phyloP scores from a whole-genome alignment of 108 stramenopile species.

The Fragilaria crotonensis region DNA sequence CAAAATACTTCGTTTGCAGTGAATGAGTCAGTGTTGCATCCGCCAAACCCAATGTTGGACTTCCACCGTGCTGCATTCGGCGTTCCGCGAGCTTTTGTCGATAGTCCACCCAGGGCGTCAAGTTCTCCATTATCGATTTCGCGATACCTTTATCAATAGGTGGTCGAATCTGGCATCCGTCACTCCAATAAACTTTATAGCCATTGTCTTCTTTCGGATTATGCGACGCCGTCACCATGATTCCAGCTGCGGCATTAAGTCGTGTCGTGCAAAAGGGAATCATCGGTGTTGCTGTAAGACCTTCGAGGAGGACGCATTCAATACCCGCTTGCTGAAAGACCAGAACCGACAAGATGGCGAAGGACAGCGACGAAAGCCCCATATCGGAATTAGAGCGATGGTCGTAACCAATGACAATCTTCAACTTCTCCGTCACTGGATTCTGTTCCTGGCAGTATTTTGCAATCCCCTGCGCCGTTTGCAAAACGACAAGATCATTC shows the following conservation, averaged over 20 bases:
- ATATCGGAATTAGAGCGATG: constrained; percentile 62
- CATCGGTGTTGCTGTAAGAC: constrained; percentile 84
- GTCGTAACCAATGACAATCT: constrained; percentile 89
- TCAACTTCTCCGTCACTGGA: constrained; percentile 10
- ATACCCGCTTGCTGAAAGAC: constrained; percentile 78
- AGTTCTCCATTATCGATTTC: constrained; percentile 64
- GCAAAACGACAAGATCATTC: constrained; percentile 93
- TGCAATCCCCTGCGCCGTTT: constrained; percentile 84
- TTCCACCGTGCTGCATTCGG: constrained; percentile 12
- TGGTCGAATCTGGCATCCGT: constrained; percentile 93
- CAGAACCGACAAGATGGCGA: constrained; percentile 82
- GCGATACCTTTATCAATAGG: constrained; percentile 89
- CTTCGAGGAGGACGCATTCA: constrained; percentile 74
- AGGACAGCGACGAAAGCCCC: constrained; percentile 71
- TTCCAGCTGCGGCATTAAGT: constrained; percentile 64
- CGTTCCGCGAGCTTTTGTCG: constrained; percentile 24
- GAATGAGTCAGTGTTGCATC: constrained; percentile 28
- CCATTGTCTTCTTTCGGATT: constrained; percentile 96
- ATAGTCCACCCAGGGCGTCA: constrained; percentile 86
- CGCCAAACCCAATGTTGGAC: constrained; percentile 47
- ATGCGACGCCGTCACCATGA: constrained; percentile 98
- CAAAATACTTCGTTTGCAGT: constrained; percentile 56
- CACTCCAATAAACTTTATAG: constrained; percentile 95
- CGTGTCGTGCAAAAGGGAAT: constrained; percentile 75
- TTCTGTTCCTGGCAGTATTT: constrained; percentile 36